Conservation (phyloP, 768 basidiomycete species). For the Boletus reticulatus region DNA sequence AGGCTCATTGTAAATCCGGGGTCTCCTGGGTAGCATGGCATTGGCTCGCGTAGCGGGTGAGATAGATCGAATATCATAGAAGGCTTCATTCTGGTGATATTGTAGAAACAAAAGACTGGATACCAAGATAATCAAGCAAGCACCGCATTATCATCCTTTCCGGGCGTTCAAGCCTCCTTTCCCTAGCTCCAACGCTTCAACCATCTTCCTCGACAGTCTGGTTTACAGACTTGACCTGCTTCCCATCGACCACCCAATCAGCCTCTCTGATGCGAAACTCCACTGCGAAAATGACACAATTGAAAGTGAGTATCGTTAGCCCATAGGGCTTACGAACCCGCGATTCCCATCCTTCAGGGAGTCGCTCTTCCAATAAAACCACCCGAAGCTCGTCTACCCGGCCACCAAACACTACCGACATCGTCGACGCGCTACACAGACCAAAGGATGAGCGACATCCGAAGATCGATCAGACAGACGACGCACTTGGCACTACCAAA, state of each 20-base stretch:
- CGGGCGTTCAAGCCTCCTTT: too few species aligned
- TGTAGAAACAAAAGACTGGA: not conserved
- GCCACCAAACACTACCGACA: slow-evolving; percentile 48
- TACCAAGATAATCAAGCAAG: too few species aligned
- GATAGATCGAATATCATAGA: slow-evolving; percentile 25
- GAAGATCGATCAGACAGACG: not conserved
- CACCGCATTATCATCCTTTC: too few species aligned
- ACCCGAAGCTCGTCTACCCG: slow-evolving; percentile 50
- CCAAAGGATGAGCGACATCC: not conserved
- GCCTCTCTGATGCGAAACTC: slow-evolving; percentile 16
- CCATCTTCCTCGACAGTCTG: not conserved
- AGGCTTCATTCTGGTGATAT: slow-evolving; percentile 11
- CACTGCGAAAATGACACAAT: slow-evolving; percentile 25
- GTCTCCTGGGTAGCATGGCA: slow-evolving; percentile 31
- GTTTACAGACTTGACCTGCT: not conserved
- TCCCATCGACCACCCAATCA: slow-evolving; percentile 9
- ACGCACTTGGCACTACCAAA: slow-evolving; percentile 70
- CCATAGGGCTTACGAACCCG: slow-evolving; percentile 52
- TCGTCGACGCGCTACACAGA: slow-evolving; percentile 51
- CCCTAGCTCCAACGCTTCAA: not conserved
- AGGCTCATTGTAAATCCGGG: slow-evolving; percentile 20
- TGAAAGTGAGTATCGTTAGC: slow-evolving; percentile 57
- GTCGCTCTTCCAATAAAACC: slow-evolving; percentile 64
- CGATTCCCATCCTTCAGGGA: slow-evolving; percentile 73
- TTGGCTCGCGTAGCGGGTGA: slow-evolving; percentile 21